These are phyloP conservation scores for Antrodiella citrinella DNA, from an alignment of 768 basidiomycete genomes.

Conservation along the genomic window DNA sequence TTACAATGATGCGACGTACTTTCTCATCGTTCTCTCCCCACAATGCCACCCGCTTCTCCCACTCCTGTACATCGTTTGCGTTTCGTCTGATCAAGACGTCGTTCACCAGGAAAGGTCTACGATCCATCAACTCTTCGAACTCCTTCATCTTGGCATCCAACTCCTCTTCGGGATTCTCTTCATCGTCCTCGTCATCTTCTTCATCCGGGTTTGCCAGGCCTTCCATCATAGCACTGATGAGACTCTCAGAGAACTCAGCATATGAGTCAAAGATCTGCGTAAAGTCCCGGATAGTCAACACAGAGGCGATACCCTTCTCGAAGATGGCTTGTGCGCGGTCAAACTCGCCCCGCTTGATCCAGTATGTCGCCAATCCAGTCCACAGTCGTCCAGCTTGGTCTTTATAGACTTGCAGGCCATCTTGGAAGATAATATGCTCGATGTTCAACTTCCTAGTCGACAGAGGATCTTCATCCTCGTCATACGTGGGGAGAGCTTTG, in stretches of 20 bases:
- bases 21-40: slow-evolving; percentile 93
- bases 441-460: slow-evolving; percentile 72
- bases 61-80: slow-evolving; percentile 97
- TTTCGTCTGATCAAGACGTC: slow-evolving; percentile 90
- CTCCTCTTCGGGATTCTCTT: slow-evolving; percentile 71
- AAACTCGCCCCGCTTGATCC: slow-evolving; percentile 96
- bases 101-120: slow-evolving; percentile 92
- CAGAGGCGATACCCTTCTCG: slow-evolving; percentile 74
- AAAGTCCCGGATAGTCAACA: slow-evolving; percentile 93
- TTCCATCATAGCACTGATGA: slow-evolving; percentile 87
- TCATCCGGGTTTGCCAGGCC: slow-evolving; percentile 72
- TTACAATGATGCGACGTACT: no score
- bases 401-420: slow-evolving; percentile 85
- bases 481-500: slow-evolving; percentile 42
- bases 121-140: slow-evolving; percentile 91
- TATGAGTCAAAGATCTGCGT: slow-evolving; percentile 97
- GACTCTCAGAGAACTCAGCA: slow-evolving; percentile 85
- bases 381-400: slow-evolving; percentile 96
- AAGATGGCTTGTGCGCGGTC: slow-evolving; percentile 84
- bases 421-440: slow-evolving; percentile 74
- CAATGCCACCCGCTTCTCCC: slow-evolving; percentile 95
- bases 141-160: slow-evolving; percentile 84
- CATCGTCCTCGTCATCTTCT: slow-evolving; percentile 69
- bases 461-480: slow-evolving; percentile 78
- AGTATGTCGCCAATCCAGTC: slow-evolving; percentile 95